phyloP scores from a whole-genome alignment of 176 grass and related monocot genomes.

The Sorghum bicolor region DNA sequence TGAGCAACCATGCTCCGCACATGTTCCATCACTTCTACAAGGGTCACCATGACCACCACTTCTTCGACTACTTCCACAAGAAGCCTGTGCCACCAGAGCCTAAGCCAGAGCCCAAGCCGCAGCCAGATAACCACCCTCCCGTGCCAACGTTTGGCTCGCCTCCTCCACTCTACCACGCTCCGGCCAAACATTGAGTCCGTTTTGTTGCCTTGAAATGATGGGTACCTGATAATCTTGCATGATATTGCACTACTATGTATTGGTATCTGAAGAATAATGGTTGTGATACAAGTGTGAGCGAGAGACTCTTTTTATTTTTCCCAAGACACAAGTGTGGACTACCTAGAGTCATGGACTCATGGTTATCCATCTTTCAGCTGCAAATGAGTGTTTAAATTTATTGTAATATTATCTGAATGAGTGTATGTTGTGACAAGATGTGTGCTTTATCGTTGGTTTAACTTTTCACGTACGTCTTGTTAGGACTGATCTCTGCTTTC shows the following conservation, averaged over 20 bases:
- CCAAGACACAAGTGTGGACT: background rate
- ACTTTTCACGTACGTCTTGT: background rate
- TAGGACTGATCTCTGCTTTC: no score
- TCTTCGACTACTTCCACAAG: conserved; percentile 19
- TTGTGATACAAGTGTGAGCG: background rate
- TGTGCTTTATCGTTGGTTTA: background rate
- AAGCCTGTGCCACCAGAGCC: background rate
- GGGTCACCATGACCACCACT: background rate
- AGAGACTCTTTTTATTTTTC: background rate
- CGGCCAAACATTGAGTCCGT: background rate
- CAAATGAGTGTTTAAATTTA: background rate
- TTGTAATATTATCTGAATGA: background rate
- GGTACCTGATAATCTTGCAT: background rate
- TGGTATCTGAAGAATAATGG: background rate
- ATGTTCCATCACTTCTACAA: background rate
- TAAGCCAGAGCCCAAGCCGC: background rate
- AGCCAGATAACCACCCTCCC: background rate
- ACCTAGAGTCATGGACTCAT: background rate
- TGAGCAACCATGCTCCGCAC: background rate
- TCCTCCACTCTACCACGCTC: background rate
- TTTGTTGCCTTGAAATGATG: background rate
- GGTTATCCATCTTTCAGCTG: background rate
- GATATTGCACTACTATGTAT: background rate
- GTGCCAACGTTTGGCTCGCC: background rate
- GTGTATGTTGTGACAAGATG: background rate